Conservation (phyloP, 2,329 filamentous ascomycete species). For the Truncatella angustata region DNA sequence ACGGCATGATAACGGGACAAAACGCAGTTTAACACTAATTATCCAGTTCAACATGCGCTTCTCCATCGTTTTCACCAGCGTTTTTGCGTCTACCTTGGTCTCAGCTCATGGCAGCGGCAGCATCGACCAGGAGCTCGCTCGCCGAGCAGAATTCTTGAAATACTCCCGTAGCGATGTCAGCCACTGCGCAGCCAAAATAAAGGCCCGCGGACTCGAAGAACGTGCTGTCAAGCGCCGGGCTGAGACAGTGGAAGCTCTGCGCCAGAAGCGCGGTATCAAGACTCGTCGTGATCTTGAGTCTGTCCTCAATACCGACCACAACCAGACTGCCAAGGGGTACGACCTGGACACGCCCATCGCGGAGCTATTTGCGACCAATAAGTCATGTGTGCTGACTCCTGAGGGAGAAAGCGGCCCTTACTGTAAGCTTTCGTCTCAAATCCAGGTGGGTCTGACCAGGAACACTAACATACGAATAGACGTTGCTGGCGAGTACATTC, state of each 20-base stretch:
- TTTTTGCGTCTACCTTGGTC: no score
- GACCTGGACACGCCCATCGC: constrained; percentile 29
- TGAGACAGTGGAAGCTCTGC: constrained; percentile 29
- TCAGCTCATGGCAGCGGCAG: no score
- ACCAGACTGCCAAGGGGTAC: constrained; percentile 33
- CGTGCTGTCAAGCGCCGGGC: constrained; percentile 44
- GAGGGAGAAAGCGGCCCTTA: constrained; percentile 55
- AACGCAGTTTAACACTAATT: no score
- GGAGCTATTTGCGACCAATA: constrained; percentile 39
- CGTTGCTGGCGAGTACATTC: constrained; percentile 49
- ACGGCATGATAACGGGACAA: no score
- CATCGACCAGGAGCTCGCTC: no score
- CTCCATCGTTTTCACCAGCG: no score
- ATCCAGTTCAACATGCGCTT: no score
- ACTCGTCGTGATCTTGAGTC: constrained; percentile 15
- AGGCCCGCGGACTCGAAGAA: constrained; percentile 41
- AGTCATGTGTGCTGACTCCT: constrained; percentile 48
- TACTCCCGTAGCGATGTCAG: constrained; percentile 40
- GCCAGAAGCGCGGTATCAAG: constrained; percentile 28
- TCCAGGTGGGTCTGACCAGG: background rate
- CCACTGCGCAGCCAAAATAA: constrained; percentile 46
- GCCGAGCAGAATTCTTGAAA: no score
- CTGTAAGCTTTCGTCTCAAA: constrained; percentile 28
- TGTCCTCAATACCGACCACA: constrained; percentile 15
- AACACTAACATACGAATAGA: constrained; percentile 24